A percentile compares a stretch with the other conserved stretches of the same genome.
These are phyloP conservation scores for Sicyos edulis DNA, from an alignment of 306 rosid species.

Conservation along the genomic window DNA sequence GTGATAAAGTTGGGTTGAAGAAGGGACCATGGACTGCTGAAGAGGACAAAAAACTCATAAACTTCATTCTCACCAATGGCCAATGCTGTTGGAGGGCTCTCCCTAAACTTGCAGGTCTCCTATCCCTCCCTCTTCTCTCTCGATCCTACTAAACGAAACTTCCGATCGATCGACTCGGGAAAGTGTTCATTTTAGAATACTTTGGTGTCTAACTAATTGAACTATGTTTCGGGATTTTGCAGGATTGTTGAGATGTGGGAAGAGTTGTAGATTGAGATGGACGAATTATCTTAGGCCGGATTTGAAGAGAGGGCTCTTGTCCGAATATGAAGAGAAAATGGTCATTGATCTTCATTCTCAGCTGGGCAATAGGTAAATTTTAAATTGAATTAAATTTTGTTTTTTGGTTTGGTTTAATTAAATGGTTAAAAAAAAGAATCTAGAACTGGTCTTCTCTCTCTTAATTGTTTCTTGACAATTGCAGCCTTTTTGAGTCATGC, in stretches of 20 bases:
- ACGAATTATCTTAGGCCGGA: conserved; percentile 13
- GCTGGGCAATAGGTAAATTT: conserved; percentile 7
- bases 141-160: too few relatives aligned
- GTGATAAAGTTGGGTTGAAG: conserved; percentile 73
- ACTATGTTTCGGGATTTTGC: background rate
- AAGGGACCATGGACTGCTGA: conserved; percentile 60
- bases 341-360: conserved; percentile 22
- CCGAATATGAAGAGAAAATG: conserved; percentile 19
- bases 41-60: conserved; percentile 36
- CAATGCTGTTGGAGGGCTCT: conserved; percentile 82
- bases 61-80: conserved; percentile 55
- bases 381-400: too few relatives aligned
- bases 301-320: conserved; percentile 11
- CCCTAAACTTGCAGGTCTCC: conserved; percentile 65
- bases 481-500: background rate
- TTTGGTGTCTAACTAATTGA: background rate
- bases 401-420: background rate
- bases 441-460: too few relatives aligned
- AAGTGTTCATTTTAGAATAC: too few relatives aligned
- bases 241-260: conserved; percentile 19
- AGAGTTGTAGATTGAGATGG: conserved; percentile 16
- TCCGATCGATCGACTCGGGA: too few relatives aligned
- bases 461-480: background rate
- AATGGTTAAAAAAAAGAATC: background rate
- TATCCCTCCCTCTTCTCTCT: too few relatives aligned